Evolutionary conservation across 2,329 filamentous ascomycete genomes (phyloP), one percentile per base, ranked within the genome.

Genomic region (Corinectria fuckeliana): DNA sequence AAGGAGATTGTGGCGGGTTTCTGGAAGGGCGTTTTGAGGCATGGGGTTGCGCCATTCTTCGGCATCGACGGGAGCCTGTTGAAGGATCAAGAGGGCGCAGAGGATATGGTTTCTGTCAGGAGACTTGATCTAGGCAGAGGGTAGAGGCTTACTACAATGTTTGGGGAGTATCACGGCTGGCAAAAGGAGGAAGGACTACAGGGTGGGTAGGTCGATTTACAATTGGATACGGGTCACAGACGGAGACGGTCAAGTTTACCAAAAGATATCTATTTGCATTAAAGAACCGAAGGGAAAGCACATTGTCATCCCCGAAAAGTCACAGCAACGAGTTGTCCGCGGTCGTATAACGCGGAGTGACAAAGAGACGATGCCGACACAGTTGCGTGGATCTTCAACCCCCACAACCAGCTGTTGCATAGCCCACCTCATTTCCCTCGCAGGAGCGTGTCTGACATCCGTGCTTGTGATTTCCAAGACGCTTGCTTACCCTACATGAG

Each of bases 1-100:
- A 86, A 83, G 72, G 85, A 79, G 0, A 76, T 98, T 38, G 89
- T 99, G 21, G 85, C 81, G 18, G 90, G 88, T 7, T 81, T 99
- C 66, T 95, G 96, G 82, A 83, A 86, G 69, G 90, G 86, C 10
- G 89, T 92, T 20, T 81, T 97, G 39, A 81, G 86, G 56, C 78
- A 84, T 64, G 91, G 82, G 2, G 85, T 97, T 2, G 79, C 76
- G 75, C 75, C 83, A 1, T 95, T 95, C 77, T 92, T 96, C 77
- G 71, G 67, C 2, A 50, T 74, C 16, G 66, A 70, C 20, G 60
- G 56, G 28, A 60, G 50, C n/a, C 64, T 50, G 13, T 50, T 64
- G 54, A 64, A 62, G 59, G 65, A 56, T 6, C 69, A 56, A 11
- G 69, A 65, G 26, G 73, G 67, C 21, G 72, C 74, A 8, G 76